Conservation (phyloP, 2,329 filamentous ascomycete genomes). For the Aspergillus neotritici region DNA sequence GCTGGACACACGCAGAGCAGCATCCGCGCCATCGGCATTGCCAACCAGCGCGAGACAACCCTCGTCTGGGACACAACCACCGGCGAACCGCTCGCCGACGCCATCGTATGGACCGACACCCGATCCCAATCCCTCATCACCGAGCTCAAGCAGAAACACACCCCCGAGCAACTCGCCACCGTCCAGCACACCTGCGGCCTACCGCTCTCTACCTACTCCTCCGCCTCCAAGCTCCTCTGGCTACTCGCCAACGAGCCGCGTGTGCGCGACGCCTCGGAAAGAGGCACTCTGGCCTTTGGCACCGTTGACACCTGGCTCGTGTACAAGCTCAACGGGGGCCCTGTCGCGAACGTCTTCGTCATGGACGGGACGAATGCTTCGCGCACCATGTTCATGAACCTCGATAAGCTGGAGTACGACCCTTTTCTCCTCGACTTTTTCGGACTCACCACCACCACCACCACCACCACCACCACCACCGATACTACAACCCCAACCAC, state of each 20-base stretch:
- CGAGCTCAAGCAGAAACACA: conserved; percentile 63
- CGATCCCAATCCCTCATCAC: conserved; percentile 68
- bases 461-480: too few relatives aligned
- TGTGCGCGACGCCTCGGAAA: conserved; percentile 68
- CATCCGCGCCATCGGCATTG: conserved; percentile 74
- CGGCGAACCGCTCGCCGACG: conserved; percentile 73
- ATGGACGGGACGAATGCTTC: conserved; percentile 85
- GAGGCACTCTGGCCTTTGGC: conserved; percentile 70
- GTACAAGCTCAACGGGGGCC: conserved; percentile 70
- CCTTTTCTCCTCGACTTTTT: conserved; percentile 73
- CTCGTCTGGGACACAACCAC: conserved; percentile 77
- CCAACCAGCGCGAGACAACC: conserved; percentile 85
- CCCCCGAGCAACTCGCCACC: conserved; percentile 55
- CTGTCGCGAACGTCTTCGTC: conserved; percentile 63
- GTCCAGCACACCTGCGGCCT: conserved; percentile 63
- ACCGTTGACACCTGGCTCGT: conserved; percentile 86
- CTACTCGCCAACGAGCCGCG: conserved; percentile 65
- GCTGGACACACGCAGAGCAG: conserved; percentile 59
- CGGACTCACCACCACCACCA: conserved; percentile 27
- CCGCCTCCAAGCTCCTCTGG: conserved; percentile 79
- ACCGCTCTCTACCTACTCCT: conserved; percentile 81
- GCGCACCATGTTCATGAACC: conserved; percentile 89
- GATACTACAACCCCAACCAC: conserved; percentile 35
- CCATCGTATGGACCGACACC: conserved; percentile 87
- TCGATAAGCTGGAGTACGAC: conserved; percentile 72